Base-by-base conservation (phyloP, 345 rosid genomes). In the Microthlaspi erraticum region DNA sequence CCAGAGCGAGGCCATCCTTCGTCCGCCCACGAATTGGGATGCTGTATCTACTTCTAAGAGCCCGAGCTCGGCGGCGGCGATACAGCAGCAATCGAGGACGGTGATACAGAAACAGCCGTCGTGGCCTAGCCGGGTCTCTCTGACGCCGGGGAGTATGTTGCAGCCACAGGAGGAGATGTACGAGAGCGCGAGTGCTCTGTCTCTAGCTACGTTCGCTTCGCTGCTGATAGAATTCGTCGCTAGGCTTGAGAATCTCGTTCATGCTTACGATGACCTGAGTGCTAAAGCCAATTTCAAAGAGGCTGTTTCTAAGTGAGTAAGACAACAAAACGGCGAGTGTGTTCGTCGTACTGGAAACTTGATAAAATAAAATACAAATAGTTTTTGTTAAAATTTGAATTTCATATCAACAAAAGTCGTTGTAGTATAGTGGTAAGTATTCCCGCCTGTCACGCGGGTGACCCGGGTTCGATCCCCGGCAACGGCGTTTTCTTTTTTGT, bases 391-490 rank as follows among this genome's bases (percentile, higher is more conserved):
- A n/a, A n/a, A n/a, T n/a, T n/a, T n/a, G n/a, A n/a, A n/a, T n/a
- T n/a, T n/a, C n/a, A n/a, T n/a, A n/a, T n/a, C n/a, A n/a, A n/a
- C n/a, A n/a, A n/a, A n/a, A n/a, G 34, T 56, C 61, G 61, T 87
- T 86, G 93, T 87, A 84, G 91, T 90, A 86, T 87, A 81, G 93
- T 90, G 91, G 91, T 87, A 0, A 84, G 90, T 85, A 84, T 86
- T 83, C 80, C 87, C 83, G 89, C 83, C 89, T 84, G 85, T 88
- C 91, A 85, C 91, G 82, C 87, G 88, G 88, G 87, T 66, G 91
- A 87, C 93, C 91, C 88, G 91, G 86, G 88, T 85, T 89, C 89
- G 91, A 86, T 86, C 85, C 88, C 90, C 92, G 91, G 90, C 90
- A 88, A 82, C 88, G 88, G 91, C 87, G 93, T 19, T 1, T 7